Conservation (phyloP, 2,329 filamentous ascomycete genomes). For the Phialophora expanda region DNA sequence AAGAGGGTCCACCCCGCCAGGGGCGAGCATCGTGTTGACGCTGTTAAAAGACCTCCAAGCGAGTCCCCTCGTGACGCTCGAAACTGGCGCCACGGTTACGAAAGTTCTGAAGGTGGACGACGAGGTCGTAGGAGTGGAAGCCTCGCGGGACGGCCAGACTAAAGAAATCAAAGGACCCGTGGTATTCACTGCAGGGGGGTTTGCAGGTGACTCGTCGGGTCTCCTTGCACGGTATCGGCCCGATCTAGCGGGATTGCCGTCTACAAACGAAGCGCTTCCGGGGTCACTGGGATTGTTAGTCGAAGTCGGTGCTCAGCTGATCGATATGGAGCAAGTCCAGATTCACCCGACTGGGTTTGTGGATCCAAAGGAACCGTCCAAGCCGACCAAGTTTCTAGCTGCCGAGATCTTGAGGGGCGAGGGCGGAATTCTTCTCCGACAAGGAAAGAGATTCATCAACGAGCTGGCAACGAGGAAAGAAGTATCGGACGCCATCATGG, state of each 20-base stretch:
- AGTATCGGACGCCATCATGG: slow-evolving; percentile 58
- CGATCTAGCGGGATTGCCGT: slow-evolving; percentile 64
- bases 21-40: slow-evolving; percentile 62
- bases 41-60: slow-evolving; percentile 59
- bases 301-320: slow-evolving; percentile 47
- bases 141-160: slow-evolving; percentile 45
- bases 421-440: slow-evolving; percentile 61
- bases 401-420: slow-evolving; percentile 68
- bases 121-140: slow-evolving; percentile 61
- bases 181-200: slow-evolving; percentile 66
- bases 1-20: slow-evolving; percentile 61
- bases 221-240: slow-evolving; percentile 62
- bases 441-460: slow-evolving; percentile 63
- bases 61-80: slow-evolving; percentile 58
- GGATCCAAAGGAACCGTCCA: slow-evolving; percentile 55
- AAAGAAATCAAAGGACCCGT: slow-evolving; percentile 58
- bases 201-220: slow-evolving; percentile 65
- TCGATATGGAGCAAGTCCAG: slow-evolving; percentile 62
- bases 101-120: slow-evolving; percentile 50
- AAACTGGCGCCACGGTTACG: slow-evolving; percentile 60
- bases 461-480: slow-evolving; percentile 66
- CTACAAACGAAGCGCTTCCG: slow-evolving; percentile 65
- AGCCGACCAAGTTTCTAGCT: slow-evolving; percentile 65
- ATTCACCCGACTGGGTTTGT: slow-evolving; percentile 70
- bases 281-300: slow-evolving; percentile 57